Base-by-base conservation (phyloP, 1,284 basidiomycete genomes). In the Microstroma glucosiphilum region DNA sequence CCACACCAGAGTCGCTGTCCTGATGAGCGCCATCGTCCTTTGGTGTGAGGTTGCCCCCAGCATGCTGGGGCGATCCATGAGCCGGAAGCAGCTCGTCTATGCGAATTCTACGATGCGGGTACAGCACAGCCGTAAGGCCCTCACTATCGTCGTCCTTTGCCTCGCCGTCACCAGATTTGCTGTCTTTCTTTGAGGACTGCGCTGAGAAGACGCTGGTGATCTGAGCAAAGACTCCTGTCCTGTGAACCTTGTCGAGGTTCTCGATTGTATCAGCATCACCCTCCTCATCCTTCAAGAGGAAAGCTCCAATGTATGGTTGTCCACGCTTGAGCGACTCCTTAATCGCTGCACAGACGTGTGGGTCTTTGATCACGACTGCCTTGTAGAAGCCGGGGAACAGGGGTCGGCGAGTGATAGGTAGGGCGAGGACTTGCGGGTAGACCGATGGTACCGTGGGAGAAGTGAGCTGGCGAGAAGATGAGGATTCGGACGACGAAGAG, bases 291-390 rank as follows among this genome's bases (percentile, higher is more conserved):
- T 96, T 97, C 75, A 97, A 87, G 49, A 98, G 81, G 83, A 98
- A 98, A 25, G 94, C 96, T 63, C 96, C 94, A 65, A 99, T 86
- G 81, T 98, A 98, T 0, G 93, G 93, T 80, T 97, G 94, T 1
- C 94, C 93, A 58, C 92, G 90, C 75, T 89, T 88, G 85, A 96
- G 90, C 84, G 94, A 90, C 76, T 97, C 92, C 81, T 93, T 91
- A 77, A 98, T 91, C 6, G 92, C 92, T 19, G 89, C 87, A 64
- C 97, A 93, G 42, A 98, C 94, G 0, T 87, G 84, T 0, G 91
- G 91, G 58, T 78, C 67, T 66, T 77, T 79, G 63, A 79, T 76
- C 23, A 79, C 77, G 23, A 79, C 77, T 13, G 76, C 77, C 62
- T 79, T 79, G 86, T 98, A 96, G 80, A 96, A 96, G 55, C 92